Base-by-base conservation (phyloP, 371 early-diverging fungal species). In the Sporodiniella umbellata region DNA sequence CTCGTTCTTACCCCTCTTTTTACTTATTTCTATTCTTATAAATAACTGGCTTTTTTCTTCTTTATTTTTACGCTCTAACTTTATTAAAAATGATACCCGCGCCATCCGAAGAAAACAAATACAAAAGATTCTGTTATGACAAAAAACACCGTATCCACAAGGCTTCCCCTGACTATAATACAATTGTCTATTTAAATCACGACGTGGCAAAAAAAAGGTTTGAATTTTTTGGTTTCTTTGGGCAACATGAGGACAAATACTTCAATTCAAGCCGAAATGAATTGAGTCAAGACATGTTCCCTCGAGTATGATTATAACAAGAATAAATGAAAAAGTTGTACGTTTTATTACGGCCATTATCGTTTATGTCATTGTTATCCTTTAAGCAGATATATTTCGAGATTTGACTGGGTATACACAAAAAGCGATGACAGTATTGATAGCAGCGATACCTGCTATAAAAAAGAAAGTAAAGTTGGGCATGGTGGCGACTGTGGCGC, bases 381-480 rank as follows among this genome's bases (percentile, higher is more conserved):
- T n/a, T n/a, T n/a, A n/a, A n/a, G n/a, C n/a, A n/a, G n/a, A n/a
- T n/a, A n/a, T n/a, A n/a, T n/a, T n/a, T n/a, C n/a, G n/a, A n/a
- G n/a, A n/a, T n/a, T n/a, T n/a, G n/a, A n/a, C n/a, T 35, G 57
- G 45, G 4, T 40, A 33, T 25, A 56, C 31, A 42, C 49, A 56
- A n/a, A 38, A 51, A 28, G 46, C 23, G 1, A 56, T 42, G 24
- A 37, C 25, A 15, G 17, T 5, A 18, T 10, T 51, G 8, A 51
- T n/a, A 1, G 11, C 33, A 14, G 55, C 26, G 10, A 60, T 10
- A 19, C 15, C 48, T 35, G 60, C 59, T 37, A 67, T 64, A 3
- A 66, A 21, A 48, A 47, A 55, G 57, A 79, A 81, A 0, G 65
- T 63, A 10, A 79, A 57, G 24, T 60, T 54, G 11, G 81, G 81